Percentiles rank a stretch among this genome's conserved stretches.
These are phyloP conservation scores for Cordyceps militaris DNA, from an alignment of 2,329 filamentous ascomycete genomes.

Conservation along the genomic window DNA sequence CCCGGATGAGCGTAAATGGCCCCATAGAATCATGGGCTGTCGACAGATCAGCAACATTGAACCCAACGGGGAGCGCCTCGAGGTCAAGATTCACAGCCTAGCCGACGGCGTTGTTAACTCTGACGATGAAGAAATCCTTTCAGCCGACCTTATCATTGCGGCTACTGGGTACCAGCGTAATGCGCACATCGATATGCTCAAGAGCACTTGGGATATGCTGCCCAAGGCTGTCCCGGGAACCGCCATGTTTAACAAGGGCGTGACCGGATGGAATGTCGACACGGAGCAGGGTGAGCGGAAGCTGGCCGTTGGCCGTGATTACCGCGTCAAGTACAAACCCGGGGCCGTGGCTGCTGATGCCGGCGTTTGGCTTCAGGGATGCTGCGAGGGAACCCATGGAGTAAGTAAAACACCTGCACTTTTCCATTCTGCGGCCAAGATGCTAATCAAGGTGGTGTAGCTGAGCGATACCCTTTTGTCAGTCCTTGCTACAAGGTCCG, in stretches of 20 bases:
- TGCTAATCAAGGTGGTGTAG: constrained; percentile 29
- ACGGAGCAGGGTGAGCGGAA: constrained; percentile 34
- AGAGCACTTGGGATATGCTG: constrained; percentile 57
- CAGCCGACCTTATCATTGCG: constrained; percentile 75
- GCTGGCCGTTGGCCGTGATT: constrained; percentile 69
- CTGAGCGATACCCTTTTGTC: constrained; percentile 77
- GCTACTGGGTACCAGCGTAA: constrained; percentile 81
- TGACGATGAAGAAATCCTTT: constrained; percentile 50
- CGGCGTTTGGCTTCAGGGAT: constrained; percentile 88
- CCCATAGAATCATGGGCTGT: constrained; percentile 69
- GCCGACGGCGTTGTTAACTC: constrained; percentile 30
- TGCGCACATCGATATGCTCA: constrained; percentile 71
- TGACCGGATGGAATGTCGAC: constrained; percentile 35
- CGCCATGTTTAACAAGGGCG: constrained; percentile 26
- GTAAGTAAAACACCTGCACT: constrained; percentile 46
- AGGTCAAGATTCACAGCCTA: constrained; percentile 49
- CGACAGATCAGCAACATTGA: constrained; percentile 60
- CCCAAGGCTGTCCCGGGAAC: constrained; percentile 37
- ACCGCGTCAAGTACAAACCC: constrained; percentile 64
- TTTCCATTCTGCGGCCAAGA: not conserved
- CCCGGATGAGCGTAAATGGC: constrained; percentile 66
- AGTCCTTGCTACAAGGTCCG: constrained; percentile 66
- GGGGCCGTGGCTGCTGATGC: constrained; percentile 63
- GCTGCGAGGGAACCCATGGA: constrained; percentile 86
- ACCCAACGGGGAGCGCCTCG: constrained; percentile 40